A percentile compares a stretch with the other conserved stretches of the same genome.
Evolutionary conservation across 306 rosid genomes (phyloP).

Genomic region (Cercis canadensis): DNA sequence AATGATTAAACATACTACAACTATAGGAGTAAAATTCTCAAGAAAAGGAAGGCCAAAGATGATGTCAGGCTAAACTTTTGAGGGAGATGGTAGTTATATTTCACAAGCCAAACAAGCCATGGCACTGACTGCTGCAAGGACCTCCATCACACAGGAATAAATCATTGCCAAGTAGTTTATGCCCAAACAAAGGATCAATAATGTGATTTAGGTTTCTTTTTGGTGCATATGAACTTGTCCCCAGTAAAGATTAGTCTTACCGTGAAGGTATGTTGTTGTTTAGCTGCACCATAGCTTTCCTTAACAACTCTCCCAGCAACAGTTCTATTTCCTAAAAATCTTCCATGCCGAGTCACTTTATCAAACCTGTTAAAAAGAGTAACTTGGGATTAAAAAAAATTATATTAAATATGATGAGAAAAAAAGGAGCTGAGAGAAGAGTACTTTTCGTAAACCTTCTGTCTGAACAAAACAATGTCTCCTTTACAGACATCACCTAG

Average conservation of each 20-base stretch:
- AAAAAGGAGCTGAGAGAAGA: conserved; percentile 21
- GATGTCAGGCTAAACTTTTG: not conserved
- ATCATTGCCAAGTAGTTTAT: conserved; percentile 24
- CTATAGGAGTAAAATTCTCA: not conserved
- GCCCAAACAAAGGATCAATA: conserved; percentile 34
- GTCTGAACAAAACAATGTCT: conserved; percentile 76
- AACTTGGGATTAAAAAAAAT: conserved; percentile 10
- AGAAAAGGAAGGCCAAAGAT: not conserved
- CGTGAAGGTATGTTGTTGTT: conserved; percentile 87
- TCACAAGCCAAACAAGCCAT: too few relatives aligned
- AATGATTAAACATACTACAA: not conserved
- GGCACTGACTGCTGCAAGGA: too few relatives aligned
- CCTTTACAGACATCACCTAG: conserved; percentile 89
- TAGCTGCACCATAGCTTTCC: conserved; percentile 84
- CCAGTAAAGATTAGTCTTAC: conserved; percentile 48
- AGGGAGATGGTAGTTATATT: too few relatives aligned
- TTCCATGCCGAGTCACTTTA: conserved; percentile 67
- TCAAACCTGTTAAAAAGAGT: conserved; percentile 57
- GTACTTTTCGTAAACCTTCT: conserved; percentile 74
- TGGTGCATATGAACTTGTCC: not conserved
- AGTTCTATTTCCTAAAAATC: conserved; percentile 62
- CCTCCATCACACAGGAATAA: not conserved
- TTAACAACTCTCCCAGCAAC: conserved; percentile 78
- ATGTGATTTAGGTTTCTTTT: not conserved
- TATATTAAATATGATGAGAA: conserved; percentile 12